Evolutionary conservation across 1,139 yeast species (phyloP), one percentile per base, ranked within the genome.

Genomic region (Protomyces inundatus): DNA sequence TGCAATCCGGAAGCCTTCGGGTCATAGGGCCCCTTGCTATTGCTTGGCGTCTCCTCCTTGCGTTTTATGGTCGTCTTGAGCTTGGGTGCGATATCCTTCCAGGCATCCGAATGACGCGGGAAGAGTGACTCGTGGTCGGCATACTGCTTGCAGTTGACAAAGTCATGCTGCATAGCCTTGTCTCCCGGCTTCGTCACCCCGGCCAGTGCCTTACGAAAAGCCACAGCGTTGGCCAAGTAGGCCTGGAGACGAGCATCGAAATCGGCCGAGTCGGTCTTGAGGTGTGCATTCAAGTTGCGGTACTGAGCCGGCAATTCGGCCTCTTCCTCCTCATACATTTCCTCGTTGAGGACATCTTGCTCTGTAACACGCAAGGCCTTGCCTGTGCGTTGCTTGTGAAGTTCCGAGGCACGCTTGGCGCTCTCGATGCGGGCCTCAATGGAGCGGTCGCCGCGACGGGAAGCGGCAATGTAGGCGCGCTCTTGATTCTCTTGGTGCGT

Each of bases 321-420:
- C 48, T 60, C 64, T 35, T 60, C 64, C 39, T 61, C 64, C 23
- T 61, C 64, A 36, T 61, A 61, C 61, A 61, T 55, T 45, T 55
- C 61, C 42, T 61, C 64, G 16, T 58, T 55, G 10, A 50, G 53
- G 30, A 61, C 64, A 55, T 55, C 61, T 16, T 55, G 51, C 56
- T 61, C 64, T 5, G 61, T 61, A 55, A 61, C 61, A 35, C 60
- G 42, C 48, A 61, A 45, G 7, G 61, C 52, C 42, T 61, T 61
- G 52, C 64, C 64, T 2, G 64, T 61, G n/a, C 61, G 52, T 16
- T 58, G 55, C 39, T 61, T 57, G 52, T 55, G 61, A 6, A 61
- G 51, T 7, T 55, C 61, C 7, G 61, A 55, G n/a, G 64, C 64
- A 12, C 61, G 45, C 9, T 55, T 34, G n/a, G 64, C 64, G 10